Conservation (phyloP, 164 flowering plant species). For the Akebia trifoliata region DNA sequence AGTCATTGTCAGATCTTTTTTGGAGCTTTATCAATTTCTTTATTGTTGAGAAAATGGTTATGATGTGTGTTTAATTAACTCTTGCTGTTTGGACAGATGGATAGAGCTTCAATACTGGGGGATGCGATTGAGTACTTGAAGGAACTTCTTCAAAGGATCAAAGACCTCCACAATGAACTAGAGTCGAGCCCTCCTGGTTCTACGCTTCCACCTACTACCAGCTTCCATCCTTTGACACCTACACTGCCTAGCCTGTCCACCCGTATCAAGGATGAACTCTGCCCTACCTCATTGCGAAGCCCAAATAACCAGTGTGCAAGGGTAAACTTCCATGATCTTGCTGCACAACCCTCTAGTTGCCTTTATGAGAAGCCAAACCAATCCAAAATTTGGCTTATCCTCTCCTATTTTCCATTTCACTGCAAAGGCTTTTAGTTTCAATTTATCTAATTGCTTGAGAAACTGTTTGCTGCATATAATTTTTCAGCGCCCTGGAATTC, state of each 20-base stretch:
- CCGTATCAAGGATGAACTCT: constrained; percentile 57
- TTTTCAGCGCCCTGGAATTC: too few species aligned
- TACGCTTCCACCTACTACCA: constrained; percentile 34
- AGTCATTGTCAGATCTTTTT: too few species aligned
- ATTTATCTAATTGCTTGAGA: too few species aligned
- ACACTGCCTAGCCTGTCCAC: constrained; percentile 42
- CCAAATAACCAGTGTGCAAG: constrained; percentile 61
- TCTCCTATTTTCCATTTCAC: too few species aligned
- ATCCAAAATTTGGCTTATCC: too few species aligned
- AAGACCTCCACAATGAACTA: constrained; percentile 56
- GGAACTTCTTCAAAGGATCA: constrained; percentile 65
- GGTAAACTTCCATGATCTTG: constrained; percentile 23
- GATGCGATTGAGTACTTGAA: constrained; percentile 70
- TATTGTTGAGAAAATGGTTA: neutral
- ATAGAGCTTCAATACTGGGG: constrained; percentile 64
- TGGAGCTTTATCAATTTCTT: neutral
- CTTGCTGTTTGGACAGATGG: constrained; percentile 39
- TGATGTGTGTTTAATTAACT: neutral
- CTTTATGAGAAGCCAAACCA: too few species aligned
- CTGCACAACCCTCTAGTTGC: too few species aligned
- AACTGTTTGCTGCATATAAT: too few species aligned
- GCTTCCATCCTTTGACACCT: constrained; percentile 53
- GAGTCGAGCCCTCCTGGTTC: constrained; percentile 46
- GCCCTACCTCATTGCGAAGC: constrained; percentile 49
- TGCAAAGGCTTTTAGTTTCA: too few species aligned